Percentiles rank a stretch among this genome's conserved stretches.
phyloP scores from a whole-genome alignment of 2,329 filamentous ascomycete genomes.

The Colletotrichum spaethianum region DNA sequence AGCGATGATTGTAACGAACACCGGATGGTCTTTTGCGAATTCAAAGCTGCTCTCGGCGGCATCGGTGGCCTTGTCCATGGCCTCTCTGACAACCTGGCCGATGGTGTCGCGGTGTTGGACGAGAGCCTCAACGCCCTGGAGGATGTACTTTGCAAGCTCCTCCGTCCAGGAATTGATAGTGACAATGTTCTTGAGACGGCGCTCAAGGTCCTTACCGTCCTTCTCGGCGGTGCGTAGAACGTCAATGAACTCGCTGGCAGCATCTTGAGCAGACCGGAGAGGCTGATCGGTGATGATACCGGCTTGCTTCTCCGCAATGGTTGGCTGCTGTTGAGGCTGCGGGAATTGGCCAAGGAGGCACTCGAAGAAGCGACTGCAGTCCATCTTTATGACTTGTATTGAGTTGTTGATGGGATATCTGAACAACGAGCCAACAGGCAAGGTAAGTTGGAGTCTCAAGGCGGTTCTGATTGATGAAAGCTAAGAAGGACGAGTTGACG shows the following conservation, averaged over 20 bases:
- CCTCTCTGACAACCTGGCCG: conserved; percentile 24
- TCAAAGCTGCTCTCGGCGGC: conserved; percentile 14
- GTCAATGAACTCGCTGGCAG: conserved; percentile 26
- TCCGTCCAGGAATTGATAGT: conserved; percentile 34
- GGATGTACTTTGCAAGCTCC: conserved; percentile 30
- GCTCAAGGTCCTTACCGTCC: conserved; percentile 13
- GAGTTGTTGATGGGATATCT: not conserved
- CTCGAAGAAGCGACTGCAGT: not conserved
- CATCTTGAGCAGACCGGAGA: not conserved
- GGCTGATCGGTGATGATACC: conserved; percentile 18
- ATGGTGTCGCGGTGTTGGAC: conserved; percentile 28
- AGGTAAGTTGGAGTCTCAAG: not conserved
- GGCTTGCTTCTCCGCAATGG: not conserved
- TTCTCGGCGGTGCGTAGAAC: conserved; percentile 28
- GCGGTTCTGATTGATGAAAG: too few relatives aligned
- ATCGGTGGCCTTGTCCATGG: conserved; percentile 23
- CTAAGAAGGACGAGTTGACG: not conserved
- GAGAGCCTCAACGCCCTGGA: conserved; percentile 24
- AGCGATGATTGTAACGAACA: conserved; percentile 32
- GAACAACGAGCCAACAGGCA: too few relatives aligned
- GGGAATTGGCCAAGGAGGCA: not conserved
- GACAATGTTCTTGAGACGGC: conserved; percentile 21
- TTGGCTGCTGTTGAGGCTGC: not conserved
- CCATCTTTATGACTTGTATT: not conserved
- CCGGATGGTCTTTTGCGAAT: conserved; percentile 23